Evolutionary conservation across 768 basidiomycete genomes (phyloP), one percentile per base, ranked within the genome.

Genomic region (Tricholoma bakamatsutake): DNA sequence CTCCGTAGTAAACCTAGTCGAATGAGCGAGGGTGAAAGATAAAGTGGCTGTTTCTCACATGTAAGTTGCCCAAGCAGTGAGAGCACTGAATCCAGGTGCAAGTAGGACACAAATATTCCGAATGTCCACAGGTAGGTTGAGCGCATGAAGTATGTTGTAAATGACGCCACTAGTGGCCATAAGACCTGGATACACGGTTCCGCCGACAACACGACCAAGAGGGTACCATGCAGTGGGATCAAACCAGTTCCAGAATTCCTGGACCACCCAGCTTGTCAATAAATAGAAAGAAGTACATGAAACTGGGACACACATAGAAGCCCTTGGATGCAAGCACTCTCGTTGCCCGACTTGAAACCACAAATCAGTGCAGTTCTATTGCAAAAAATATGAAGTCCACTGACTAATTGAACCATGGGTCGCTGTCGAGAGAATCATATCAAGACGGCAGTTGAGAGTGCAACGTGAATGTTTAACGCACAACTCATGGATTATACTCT

Each of bases 211-310:
- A 64, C 97, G 93, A 45, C 97, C 97, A 0, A 99, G 84, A 10
- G 97, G 97, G 65, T 99, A 98, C 97, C 97, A 99, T 62, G 96
- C 96, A 3, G 96, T 97, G 18, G 95, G 95, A 72, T 99, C 97
- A 68, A 99, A 99, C 97, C 97, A 99, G 67, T 99, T 99, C 97
- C 97, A 99, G 75, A 99, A 98, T 85, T 90, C 96, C 93, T 97
- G 59, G 12, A 34, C 10, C 52, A 5, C 11, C 9, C 11, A 50
- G 37, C 5, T 55, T 15, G 53, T 58, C 18, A 53, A 46, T 50
- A 28, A 33, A 18, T n/a, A 7, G 53, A 4, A 15, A 21, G 11
- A 43, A 10, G 3, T n/a, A 5, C 17, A 8, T 18, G 31, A 31
- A 5, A 15, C 10, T 53, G 13, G 12, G 18, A 75, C 90, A 55